Evolutionary conservation across 2,329 filamentous ascomycete genomes (phyloP).

Genomic region (Endothia cerciana): DNA sequence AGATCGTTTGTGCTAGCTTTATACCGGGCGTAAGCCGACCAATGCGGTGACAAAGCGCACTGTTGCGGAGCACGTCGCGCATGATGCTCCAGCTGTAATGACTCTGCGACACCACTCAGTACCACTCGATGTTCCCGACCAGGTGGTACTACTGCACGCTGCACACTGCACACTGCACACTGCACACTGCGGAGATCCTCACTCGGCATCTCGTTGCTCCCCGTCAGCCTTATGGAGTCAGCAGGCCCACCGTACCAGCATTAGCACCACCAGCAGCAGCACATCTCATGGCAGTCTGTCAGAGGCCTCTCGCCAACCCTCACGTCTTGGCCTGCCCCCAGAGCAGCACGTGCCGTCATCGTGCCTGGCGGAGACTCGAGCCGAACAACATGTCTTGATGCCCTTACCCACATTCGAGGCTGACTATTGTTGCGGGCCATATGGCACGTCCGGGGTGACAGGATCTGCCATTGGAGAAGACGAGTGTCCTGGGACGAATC

Average conservation of each 20-base stretch:
- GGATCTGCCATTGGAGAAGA: not conserved
- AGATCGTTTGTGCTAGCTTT: not conserved
- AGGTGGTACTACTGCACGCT: not conserved
- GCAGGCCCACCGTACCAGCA: not conserved
- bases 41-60: constrained; percentile 7
- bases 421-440: not conserved
- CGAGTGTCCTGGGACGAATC: not conserved
- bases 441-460: not conserved
- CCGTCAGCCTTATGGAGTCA: constrained; percentile 10
- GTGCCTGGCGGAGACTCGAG: not conserved
- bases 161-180: constrained; percentile 7
- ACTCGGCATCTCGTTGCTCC: not conserved
- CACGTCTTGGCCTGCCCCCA: not conserved
- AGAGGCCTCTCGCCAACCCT: constrained; percentile 9
- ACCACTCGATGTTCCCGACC: constrained; percentile 6
- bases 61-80: not conserved
- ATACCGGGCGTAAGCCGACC: constrained; percentile 13
- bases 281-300: not conserved
- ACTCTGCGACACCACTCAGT: not conserved
- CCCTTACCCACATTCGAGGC: not conserved
- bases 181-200: constrained; percentile 11
- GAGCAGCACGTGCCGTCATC: not conserved
- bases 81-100: constrained; percentile 1
- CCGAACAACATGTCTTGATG: not conserved
- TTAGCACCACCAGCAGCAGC: not conserved